These are phyloP conservation scores for Candida sithepensis DNA, from an alignment of 805 yeast genomes.

Conservation along the genomic window DNA sequence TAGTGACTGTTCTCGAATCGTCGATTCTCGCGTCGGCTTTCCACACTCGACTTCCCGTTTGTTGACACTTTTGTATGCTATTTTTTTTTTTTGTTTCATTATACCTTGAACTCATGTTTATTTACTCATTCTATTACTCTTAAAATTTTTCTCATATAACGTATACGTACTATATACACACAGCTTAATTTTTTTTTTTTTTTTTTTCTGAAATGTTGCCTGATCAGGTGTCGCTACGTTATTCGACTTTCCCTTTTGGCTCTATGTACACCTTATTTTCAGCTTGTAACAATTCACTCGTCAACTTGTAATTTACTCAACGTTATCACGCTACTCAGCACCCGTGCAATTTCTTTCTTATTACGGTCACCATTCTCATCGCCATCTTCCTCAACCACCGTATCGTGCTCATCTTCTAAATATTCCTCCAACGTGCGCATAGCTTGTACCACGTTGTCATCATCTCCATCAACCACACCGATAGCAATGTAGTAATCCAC, in stretches of 20 bases:
- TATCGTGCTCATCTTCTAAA: conserved; percentile 7
- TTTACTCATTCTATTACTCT: no score
- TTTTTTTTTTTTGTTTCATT: not conserved
- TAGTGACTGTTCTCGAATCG: not conserved
- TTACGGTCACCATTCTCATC: no score
- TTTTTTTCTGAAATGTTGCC: not conserved
- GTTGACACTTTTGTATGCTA: not conserved
- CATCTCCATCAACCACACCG: conserved; percentile 12
- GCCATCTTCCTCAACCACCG: no score
- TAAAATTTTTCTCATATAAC: no score
- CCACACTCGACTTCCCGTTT: not conserved
- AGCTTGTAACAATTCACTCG: not conserved
- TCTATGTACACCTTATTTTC: not conserved
- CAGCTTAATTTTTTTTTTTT: not conserved
- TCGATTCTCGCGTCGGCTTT: not conserved
- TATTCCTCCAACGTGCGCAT: conserved; percentile 9
- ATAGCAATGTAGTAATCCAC: conserved; percentile 9
- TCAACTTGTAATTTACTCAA: not conserved
- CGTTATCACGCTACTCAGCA: conserved; percentile 7
- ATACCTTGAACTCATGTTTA: not conserved
- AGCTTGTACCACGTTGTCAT: conserved; percentile 9
- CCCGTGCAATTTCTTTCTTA: conserved; percentile 1
- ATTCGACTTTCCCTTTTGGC: not conserved
- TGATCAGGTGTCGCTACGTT: not conserved
- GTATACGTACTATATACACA: no score